Conservation (phyloP, 2,329 filamentous ascomycete species). For the Aureobasidium sp. region DNA sequence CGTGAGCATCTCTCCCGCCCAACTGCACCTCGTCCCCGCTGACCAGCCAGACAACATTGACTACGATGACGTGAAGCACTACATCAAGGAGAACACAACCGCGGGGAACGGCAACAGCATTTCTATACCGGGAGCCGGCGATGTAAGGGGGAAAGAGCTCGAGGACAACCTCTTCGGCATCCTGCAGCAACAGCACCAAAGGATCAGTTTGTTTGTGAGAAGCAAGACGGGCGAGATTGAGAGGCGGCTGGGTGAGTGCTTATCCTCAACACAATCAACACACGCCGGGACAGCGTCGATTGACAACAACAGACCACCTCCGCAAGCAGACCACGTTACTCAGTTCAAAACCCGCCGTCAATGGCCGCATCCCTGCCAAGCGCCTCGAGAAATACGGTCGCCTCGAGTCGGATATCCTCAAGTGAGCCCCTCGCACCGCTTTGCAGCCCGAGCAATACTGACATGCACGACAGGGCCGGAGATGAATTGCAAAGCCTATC, state of each 20-base stretch:
- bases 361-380: slow-evolving; percentile 32
- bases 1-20: slow-evolving; percentile 39
- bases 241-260: slow-evolving; percentile 53
- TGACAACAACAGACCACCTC: slow-evolving; percentile 11
- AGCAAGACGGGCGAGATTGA: slow-evolving; percentile 74
- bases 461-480: slow-evolving; percentile 42
- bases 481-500: slow-evolving; percentile 62
- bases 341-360: slow-evolving; percentile 12
- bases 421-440: slow-evolving; percentile 21
- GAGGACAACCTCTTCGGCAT: slow-evolving; percentile 64
- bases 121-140: slow-evolving; percentile 60
- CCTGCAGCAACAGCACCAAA: slow-evolving; percentile 64
- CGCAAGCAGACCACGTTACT: slow-evolving; percentile 10
- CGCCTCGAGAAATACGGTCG: slow-evolving; percentile 42
- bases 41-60: slow-evolving; percentile 64
- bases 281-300: not conserved
- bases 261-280: not conserved
- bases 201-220: slow-evolving; percentile 66
- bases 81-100: slow-evolving; percentile 73
- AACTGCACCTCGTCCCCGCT: not conserved
- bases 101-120: slow-evolving; percentile 60
- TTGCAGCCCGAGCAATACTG: not conserved
- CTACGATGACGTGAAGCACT: slow-evolving; percentile 77
- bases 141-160: slow-evolving; percentile 51
- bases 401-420: slow-evolving; percentile 42